These are phyloP conservation scores for Citrus cavaleriei DNA, from an alignment of 345 rosid species.

Conservation along the genomic window DNA sequence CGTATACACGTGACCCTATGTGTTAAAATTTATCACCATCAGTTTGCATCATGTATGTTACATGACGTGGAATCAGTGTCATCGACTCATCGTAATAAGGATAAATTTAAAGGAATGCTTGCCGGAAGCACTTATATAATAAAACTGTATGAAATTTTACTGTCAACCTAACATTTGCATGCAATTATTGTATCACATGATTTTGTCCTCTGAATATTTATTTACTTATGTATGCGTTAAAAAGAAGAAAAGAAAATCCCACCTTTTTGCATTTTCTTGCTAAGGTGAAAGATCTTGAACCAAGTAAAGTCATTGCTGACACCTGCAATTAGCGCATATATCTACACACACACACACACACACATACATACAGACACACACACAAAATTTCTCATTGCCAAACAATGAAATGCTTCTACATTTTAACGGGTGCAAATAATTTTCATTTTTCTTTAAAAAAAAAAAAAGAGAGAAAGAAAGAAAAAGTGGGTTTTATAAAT, in stretches of 20 bases:
- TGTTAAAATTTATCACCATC: background rate
- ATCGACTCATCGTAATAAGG: no score
- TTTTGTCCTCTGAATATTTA: background rate
- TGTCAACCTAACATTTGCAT: no score
- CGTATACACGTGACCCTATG: background rate
- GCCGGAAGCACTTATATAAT: background rate
- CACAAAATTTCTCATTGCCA: background rate
- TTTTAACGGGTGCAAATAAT: background rate
- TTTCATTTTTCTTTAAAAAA: no score
- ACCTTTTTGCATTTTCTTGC: background rate
- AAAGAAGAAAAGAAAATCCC: background rate
- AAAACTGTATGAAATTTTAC: no score
- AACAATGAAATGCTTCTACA: background rate
- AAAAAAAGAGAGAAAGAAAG: no score
- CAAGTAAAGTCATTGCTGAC: background rate
- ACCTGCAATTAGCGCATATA: no score
- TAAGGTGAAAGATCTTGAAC: background rate
- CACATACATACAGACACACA: no score
- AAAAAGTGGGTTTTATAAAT: no score
- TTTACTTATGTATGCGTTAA: no score
- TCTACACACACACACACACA: no score
- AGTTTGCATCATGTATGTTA: background rate
- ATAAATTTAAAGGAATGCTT: background rate
- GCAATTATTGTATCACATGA: conserved; percentile 2
- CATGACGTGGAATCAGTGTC: background rate